Base-by-base conservation (phyloP, 805 yeast species). In the Myxozyma udenii region DNA sequence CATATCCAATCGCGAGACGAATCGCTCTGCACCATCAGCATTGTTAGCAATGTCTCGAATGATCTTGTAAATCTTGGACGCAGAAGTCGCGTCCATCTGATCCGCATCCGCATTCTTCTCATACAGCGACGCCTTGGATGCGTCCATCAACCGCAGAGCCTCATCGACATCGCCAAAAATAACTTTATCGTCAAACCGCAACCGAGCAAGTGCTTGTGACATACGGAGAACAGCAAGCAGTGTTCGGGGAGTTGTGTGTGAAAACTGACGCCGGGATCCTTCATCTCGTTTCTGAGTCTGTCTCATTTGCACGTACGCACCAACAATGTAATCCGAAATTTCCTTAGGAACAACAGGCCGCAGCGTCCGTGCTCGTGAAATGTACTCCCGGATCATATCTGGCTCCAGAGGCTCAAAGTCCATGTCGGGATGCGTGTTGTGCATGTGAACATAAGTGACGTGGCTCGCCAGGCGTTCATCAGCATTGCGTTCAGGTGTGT, bases 211-310 rank as follows among this genome's bases (percentile, higher is more conserved):
- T 1, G 97, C 98, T 71, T 91, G 98, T 1, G 98, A 79, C 77
- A 93, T 76, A 72, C 99, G 83, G 61, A 93, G 72, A 44, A 95
- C 84, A 61, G 93, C 98, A 51, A 93, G 75, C 57, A 93, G 76
- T 1, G 98, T 89, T 75, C 99, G 84, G 51, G 98, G 97, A 1
- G 98, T 90, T 19, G 95, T 85, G 70, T 90, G 97, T 42, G 90
- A 81, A 67, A 91, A 91, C 49, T 88, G 85, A 63, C 79, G 78
- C 48, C 78, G 80, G 30, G 90, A 82, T 58, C 83, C 84, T 65
- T 85, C 86, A 66, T 85, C 85, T 51, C 79, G 74, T 65, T 86
- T 87, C 19, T 95, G 85, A 64, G 88, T 95, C 71, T 91, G 95
- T 67, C 99, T 80, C 83, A 95, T 77, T 67, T 85, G 86, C 58